A percentile compares a stretch with the other conserved stretches of the same genome.
These are phyloP conservation scores for Fusarium clavum DNA, from an alignment of 2,329 filamentous ascomycete species.

Conservation along the genomic window DNA sequence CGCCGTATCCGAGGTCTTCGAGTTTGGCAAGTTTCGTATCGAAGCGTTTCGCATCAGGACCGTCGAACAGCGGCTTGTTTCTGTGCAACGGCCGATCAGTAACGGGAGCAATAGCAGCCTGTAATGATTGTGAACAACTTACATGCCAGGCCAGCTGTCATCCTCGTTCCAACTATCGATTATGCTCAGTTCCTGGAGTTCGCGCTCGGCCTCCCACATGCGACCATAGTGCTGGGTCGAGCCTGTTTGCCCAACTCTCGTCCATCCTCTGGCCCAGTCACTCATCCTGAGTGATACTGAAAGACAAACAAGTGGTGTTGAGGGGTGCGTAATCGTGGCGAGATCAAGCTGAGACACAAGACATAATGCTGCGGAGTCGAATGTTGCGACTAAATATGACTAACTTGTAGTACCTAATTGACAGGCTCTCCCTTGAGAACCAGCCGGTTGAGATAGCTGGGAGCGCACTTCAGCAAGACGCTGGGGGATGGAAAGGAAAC, in stretches of 20 bases:
- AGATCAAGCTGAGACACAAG: constrained; percentile 20
- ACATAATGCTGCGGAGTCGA: constrained; percentile 12
- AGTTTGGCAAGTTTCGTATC: constrained; percentile 49
- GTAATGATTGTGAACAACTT: constrained; percentile 25
- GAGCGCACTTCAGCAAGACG: not conserved
- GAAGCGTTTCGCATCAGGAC: constrained; percentile 51
- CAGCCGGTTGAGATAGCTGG: not conserved
- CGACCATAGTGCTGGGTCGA: constrained; percentile 38
- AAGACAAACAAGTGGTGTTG: not conserved
- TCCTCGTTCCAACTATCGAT: constrained; percentile 51
- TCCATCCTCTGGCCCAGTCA: constrained; percentile 50
- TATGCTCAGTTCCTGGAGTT: constrained; percentile 46
- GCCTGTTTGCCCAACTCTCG: constrained; percentile 48
- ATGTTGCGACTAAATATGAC: not conserved
- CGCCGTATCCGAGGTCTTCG: constrained; percentile 56
- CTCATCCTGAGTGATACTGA: constrained; percentile 38
- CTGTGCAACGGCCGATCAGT: constrained; percentile 37
- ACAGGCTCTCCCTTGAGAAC: not conserved
- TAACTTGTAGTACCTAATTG: not conserved
- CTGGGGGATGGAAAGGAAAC: not conserved
- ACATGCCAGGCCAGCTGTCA: constrained; percentile 52
- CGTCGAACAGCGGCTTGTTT: constrained; percentile 48
- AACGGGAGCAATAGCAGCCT: not conserved
- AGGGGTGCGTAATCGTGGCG: constrained; percentile 8
- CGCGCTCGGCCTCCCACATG: constrained; percentile 47